Evolutionary conservation across 768 basidiomycete species (phyloP).

Genomic region (Lactarius psammicola): DNA sequence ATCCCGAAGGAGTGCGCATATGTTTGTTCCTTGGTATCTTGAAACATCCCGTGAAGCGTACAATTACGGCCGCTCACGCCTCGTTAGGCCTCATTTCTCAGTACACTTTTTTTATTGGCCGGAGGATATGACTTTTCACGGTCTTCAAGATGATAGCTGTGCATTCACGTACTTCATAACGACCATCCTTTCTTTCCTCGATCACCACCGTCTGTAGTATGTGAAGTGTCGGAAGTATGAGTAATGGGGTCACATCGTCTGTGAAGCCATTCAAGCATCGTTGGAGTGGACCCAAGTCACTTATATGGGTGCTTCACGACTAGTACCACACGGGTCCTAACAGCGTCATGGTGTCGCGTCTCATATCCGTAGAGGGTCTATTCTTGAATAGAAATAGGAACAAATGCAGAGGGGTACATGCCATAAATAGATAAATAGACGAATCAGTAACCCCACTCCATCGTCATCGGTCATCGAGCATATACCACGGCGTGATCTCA

Average conservation of each 20-base stretch:
- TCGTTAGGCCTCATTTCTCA: too few species aligned
- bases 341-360: too few species aligned
- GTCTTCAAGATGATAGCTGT: neutral
- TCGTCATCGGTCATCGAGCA: neutral
- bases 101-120: conserved; percentile 22
- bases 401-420: too few species aligned
- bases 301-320: too few species aligned
- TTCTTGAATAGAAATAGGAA: too few species aligned
- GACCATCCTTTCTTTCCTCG: conserved; percentile 3
- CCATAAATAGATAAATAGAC: neutral
- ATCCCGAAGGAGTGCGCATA: neutral
- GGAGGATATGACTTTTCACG: conserved; percentile 13
- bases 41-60: neutral
- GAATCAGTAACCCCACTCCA: neutral
- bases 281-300: too few species aligned
- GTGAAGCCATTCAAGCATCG: too few species aligned
- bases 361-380: too few species aligned
- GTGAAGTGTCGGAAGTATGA: neutral
- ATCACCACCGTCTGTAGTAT: conserved; percentile 4
- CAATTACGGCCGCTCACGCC: conserved; percentile 7
- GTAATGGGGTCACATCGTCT: too few species aligned
- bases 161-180: neutral
- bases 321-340: too few species aligned
- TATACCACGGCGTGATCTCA: too few species aligned
- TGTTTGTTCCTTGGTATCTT: conserved; percentile 12